A percentile compares a stretch with the other conserved stretches of the same genome.
Evolutionary conservation across 2,329 filamentous ascomycete genomes (phyloP).

Genomic region (Colletotrichum sp.): DNA sequence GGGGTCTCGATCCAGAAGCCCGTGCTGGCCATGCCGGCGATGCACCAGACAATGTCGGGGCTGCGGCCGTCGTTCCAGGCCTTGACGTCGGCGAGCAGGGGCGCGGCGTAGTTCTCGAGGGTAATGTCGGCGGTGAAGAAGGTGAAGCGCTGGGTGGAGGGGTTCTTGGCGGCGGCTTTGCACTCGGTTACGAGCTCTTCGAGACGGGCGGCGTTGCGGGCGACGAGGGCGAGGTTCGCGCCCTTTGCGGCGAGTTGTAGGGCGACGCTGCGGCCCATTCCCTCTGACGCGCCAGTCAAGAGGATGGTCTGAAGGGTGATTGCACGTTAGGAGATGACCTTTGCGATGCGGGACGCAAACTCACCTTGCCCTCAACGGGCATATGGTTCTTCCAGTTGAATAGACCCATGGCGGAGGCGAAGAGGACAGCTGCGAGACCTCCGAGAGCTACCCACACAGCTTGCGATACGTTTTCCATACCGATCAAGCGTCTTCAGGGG

Average conservation of each 20-base stretch:
- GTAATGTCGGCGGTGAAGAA: slow-evolving; percentile 86
- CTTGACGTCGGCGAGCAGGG: slow-evolving; percentile 74
- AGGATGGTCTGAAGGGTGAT: slow-evolving; percentile 73
- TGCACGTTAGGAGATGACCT: background rate
- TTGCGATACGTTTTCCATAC: slow-evolving; percentile 27
- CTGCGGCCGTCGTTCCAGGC: slow-evolving; percentile 77
- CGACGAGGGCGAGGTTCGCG: slow-evolving; percentile 85
- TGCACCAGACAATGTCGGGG: slow-evolving; percentile 90
- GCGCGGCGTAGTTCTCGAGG: slow-evolving; percentile 69
- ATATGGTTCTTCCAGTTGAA: slow-evolving; percentile 77
- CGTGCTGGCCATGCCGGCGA: slow-evolving; percentile 78
- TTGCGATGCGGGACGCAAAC: background rate
- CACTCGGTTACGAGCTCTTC: slow-evolving; percentile 66
- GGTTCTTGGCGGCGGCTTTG: slow-evolving; percentile 67
- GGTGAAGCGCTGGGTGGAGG: slow-evolving; percentile 77
- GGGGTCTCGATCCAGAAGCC: slow-evolving; percentile 79
- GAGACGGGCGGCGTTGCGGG: slow-evolving; percentile 79
- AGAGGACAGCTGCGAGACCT: slow-evolving; percentile 38
- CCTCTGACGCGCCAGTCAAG: slow-evolving; percentile 90
- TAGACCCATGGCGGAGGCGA: slow-evolving; percentile 65
- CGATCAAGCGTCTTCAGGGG: background rate
- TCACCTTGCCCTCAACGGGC: slow-evolving; percentile 83
- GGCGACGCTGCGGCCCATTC: slow-evolving; percentile 82
- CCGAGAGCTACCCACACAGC: slow-evolving; percentile 58
- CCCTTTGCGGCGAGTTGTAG: slow-evolving; percentile 80